Evolutionary conservation across 306 rosid species (phyloP).

Genomic region (Luffa aegyptiaca): DNA sequence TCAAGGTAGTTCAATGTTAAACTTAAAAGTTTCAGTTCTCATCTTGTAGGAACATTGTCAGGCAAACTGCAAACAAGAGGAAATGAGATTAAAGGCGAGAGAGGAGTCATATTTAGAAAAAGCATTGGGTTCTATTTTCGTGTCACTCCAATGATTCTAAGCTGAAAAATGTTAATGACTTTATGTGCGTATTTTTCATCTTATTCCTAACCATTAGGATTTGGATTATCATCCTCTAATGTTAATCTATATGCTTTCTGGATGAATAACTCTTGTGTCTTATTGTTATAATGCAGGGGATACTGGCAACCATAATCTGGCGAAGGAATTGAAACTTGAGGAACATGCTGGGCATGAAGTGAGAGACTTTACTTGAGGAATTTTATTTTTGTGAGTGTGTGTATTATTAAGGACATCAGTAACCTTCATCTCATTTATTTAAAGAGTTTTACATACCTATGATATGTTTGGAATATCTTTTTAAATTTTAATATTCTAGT

Average conservation of each 20-base stretch:
- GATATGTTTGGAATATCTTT: not conserved
- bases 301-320: constrained; percentile 12
- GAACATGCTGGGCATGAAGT: constrained; percentile 25
- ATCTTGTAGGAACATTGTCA: not conserved
- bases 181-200: too few relatives aligned
- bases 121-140: not conserved
- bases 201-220: not conserved
- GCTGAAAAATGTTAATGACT: not conserved
- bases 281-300: constrained; percentile 32
- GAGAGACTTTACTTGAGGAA: constrained; percentile 18
- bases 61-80: not conserved
- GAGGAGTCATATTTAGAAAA: not conserved
- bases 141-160: not conserved
- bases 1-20: constrained; percentile 7
- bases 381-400: not conserved
- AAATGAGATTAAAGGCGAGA: not conserved
- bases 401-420: constrained; percentile 1
- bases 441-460: not conserved
- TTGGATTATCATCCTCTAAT: not conserved
- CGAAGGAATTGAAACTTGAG: constrained; percentile 19
- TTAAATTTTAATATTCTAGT: not conserved
- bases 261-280: not conserved
- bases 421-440: not conserved
- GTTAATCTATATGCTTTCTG: not conserved
- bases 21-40: not conserved